Evolutionary conservation across 768 basidiomycete species (phyloP).

Genomic region (Fistulinella prunicolor): DNA sequence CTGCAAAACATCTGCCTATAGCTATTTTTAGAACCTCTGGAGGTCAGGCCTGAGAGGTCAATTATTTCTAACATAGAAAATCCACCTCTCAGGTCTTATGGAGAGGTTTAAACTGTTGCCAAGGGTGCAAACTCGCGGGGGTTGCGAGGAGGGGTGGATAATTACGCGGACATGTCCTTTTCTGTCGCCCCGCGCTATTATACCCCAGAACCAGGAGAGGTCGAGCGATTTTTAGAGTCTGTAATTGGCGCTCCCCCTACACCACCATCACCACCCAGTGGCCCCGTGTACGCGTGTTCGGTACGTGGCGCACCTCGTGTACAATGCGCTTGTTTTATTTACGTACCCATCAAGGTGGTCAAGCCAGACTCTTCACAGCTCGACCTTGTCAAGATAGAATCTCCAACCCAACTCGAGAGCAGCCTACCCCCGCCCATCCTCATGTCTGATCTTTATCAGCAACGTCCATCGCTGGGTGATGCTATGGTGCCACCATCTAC

Average conservation of each 20-base stretch:
- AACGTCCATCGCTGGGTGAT: conserved; percentile 8
- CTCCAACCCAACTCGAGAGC: conserved; percentile 11
- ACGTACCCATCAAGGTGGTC: conserved; percentile 5
- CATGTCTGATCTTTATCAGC: conserved; percentile 3
- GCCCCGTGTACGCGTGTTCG: conserved; percentile 8
- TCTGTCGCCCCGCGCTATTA: conserved; percentile 7
- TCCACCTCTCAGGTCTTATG: too few species aligned
- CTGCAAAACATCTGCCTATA: too few species aligned
- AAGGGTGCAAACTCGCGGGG: too few species aligned
- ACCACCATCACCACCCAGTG: not conserved
- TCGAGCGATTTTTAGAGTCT: conserved; percentile 25
- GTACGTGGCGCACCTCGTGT: conserved; percentile 18
- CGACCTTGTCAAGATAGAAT: conserved; percentile 11
- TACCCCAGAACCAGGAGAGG: conserved; percentile 24
- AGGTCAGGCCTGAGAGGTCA: too few species aligned
- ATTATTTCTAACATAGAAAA: too few species aligned
- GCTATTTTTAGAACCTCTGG: too few species aligned
- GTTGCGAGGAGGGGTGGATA: too few species aligned
- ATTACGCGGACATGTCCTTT: not conserved
- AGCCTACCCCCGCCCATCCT: conserved; percentile 3
- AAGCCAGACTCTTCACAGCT: conserved; percentile 10
- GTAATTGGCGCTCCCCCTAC: conserved; percentile 15
- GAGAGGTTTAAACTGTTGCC: too few species aligned
- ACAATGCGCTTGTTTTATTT: conserved; percentile 3
- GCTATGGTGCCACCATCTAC: conserved; percentile 6